phyloP scores from a whole-genome alignment of 371 early-diverging fungal species.

The Basidiobolus meristosporus region DNA sequence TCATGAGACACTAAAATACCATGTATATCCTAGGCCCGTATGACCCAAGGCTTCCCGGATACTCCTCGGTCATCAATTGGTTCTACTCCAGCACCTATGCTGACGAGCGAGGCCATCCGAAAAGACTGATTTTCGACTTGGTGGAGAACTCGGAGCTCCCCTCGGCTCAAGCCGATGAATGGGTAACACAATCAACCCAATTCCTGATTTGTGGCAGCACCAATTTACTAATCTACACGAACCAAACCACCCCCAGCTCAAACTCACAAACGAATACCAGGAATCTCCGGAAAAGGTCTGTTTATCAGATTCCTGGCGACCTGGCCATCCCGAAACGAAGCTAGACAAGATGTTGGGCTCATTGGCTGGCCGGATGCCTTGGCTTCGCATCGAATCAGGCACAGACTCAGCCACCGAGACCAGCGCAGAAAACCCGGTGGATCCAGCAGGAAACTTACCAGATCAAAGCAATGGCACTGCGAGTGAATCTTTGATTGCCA shows the following conservation, averaged over 20 bases:
- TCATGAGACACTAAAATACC: neutral
- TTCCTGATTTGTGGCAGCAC: neutral
- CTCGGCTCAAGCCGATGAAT: conserved; percentile 18
- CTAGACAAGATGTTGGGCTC: conserved; percentile 46
- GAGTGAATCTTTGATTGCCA: too few species aligned
- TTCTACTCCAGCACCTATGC: conserved; percentile 33
- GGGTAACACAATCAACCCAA: conserved; percentile 13
- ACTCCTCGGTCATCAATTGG: conserved; percentile 67
- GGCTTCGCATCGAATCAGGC: conserved; percentile 17
- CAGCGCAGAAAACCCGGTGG: too few species aligned
- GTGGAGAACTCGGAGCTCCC: conserved; percentile 21
- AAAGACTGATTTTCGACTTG: conserved; percentile 38
- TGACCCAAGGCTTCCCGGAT: conserved; percentile 57
- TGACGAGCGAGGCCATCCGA: conserved; percentile 26
- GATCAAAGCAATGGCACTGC: too few species aligned
- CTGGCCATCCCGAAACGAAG: conserved; percentile 37
- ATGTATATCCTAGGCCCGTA: conserved; percentile 35
- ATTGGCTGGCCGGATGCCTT: conserved; percentile 54
- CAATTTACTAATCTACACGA: neutral
- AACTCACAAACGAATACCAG: conserved; percentile 30
- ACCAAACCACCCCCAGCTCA: conserved; percentile 12
- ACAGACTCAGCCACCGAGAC: too few species aligned
- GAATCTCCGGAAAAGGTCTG: conserved; percentile 28
- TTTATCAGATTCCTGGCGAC: conserved; percentile 50
- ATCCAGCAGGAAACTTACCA: too few species aligned